Evolutionary conservation across 495 filamentous ascomycete genomes (phyloP), one percentile per base, ranked within the genome.

Genomic region (Aspergillus cavernicola): DNA sequence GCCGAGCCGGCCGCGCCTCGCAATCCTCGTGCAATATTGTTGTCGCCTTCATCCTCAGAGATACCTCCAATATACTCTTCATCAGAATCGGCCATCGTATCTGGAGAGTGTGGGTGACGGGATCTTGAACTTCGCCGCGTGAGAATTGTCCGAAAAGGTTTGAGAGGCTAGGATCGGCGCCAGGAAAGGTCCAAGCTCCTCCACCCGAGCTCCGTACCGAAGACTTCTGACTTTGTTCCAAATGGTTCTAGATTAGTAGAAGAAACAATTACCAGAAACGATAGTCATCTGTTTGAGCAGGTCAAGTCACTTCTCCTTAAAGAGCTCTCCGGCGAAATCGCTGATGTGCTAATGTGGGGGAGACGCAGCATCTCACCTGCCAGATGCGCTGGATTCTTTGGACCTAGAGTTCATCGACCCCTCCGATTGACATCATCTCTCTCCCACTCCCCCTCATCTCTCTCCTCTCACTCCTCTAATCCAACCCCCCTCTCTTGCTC

Each of bases 31-130:
- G 79, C 71, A 53, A 77, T 70, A 56, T 72, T 72, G 50, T 83
- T 77, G 29, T 92, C 88, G 63, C 90, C 87, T 44, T 93, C 92
- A 62, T 96, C 91, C 58, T 90, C 90, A 6, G 89, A 90, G 48
- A 80, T 72, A 46, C 84, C 82, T 46, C 81, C 85, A 56, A 91
- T 80, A 65, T 90, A 96, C 57, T 96, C 92, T 58, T 85, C 88
- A 63, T 97, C 85, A 51, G 86, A 92, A 55, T 75, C 73, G 12
- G 71, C 71, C 73, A 76, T 76, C 22, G 12, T 48, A 28, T 31
- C 6, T 23, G 42, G 16, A 36, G 3, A 16, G 44, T 52, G 12
- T 9, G 29, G 16, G 8, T 12, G 24, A 44, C 11, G 16, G 18
- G 18, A 31, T 22, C 13, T 45, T 4, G 28, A 13, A 6, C 36